Conservation (phyloP, 345 rosid genomes). For the Rhodamnia rubescens region DNA sequence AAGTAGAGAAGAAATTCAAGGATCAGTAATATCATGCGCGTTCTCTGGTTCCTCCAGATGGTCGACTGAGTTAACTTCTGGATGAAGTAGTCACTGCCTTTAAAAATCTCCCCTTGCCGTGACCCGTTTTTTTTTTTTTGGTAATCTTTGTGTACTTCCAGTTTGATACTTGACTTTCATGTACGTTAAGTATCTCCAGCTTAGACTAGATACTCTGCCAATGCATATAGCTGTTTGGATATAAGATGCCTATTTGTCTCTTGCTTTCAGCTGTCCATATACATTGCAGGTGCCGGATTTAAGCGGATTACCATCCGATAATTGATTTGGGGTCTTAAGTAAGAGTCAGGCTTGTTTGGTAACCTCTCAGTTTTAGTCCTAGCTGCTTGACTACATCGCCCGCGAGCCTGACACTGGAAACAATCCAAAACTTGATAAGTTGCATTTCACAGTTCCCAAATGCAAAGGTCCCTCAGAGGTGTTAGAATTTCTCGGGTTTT, state of each 20-base stretch:
- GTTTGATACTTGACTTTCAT: not conserved
- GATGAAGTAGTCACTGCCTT: not conserved
- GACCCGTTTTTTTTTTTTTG: not conserved
- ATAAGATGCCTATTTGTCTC: not conserved
- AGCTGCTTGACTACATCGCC: not conserved
- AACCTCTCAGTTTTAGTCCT: not conserved
- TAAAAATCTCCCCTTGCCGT: not conserved
- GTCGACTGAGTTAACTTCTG: not conserved
- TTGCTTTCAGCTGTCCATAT: not conserved
- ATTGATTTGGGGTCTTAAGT: not conserved
- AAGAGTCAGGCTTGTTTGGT: not conserved
- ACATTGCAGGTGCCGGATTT: not conserved
- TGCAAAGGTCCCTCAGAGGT: not conserved
- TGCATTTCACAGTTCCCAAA: not conserved
- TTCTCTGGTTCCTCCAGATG: not conserved
- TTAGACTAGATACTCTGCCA: not conserved
- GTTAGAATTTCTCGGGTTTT: not conserved
- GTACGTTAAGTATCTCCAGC: not conserved
- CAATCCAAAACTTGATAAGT: not conserved
- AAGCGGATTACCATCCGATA: not conserved
- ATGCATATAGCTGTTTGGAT: not conserved
- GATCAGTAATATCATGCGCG: conserved; percentile 16
- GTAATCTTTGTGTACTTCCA: not conserved
- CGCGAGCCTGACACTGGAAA: not conserved
- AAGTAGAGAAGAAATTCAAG: conserved; percentile 68